Conservation (phyloP, 2,329 filamentous ascomycete species). For the Talaromyces marneffei region DNA sequence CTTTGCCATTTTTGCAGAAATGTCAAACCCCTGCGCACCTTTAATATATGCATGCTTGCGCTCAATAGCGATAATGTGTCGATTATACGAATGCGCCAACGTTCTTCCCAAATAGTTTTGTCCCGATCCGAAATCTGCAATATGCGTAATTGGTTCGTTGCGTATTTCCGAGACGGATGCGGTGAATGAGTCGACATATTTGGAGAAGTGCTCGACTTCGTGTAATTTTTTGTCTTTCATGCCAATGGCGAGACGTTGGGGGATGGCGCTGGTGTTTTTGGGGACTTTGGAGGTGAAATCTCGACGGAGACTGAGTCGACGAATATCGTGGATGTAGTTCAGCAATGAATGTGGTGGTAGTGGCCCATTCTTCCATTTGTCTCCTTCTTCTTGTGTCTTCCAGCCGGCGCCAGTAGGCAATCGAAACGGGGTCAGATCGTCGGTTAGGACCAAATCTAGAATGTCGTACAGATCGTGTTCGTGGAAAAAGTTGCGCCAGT, state of each 20-base stretch:
- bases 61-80: conserved; percentile 85
- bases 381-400: background rate
- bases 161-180: conserved; percentile 47
- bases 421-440: conserved; percentile 53
- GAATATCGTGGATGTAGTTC: conserved; percentile 65
- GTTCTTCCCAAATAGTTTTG: conserved; percentile 93
- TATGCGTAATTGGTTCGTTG: conserved; percentile 61
- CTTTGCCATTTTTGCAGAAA: conserved; percentile 69
- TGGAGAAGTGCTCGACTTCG: conserved; percentile 86
- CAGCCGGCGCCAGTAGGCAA: background rate
- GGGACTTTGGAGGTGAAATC: conserved; percentile 45
- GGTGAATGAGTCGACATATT: conserved; percentile 68
- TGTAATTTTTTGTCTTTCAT: conserved; percentile 97
- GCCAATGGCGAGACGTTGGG: conserved; percentile 69
- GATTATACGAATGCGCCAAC: conserved; percentile 78
- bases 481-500: conserved; percentile 78
- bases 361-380: conserved; percentile 40
- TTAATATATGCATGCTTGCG: conserved; percentile 78
- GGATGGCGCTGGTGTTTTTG: conserved; percentile 47
- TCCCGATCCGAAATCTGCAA: conserved; percentile 92
- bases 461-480: conserved; percentile 66
- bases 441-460: conserved; percentile 72
- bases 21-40: conserved; percentile 76
- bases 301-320: conserved; percentile 62
- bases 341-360: conserved; percentile 54